A percentile compares a stretch with the other conserved stretches of the same genome.
phyloP scores from a whole-genome alignment of 2,329 filamentous ascomycete genomes.

The Cladophialophora chaetospira region DNA sequence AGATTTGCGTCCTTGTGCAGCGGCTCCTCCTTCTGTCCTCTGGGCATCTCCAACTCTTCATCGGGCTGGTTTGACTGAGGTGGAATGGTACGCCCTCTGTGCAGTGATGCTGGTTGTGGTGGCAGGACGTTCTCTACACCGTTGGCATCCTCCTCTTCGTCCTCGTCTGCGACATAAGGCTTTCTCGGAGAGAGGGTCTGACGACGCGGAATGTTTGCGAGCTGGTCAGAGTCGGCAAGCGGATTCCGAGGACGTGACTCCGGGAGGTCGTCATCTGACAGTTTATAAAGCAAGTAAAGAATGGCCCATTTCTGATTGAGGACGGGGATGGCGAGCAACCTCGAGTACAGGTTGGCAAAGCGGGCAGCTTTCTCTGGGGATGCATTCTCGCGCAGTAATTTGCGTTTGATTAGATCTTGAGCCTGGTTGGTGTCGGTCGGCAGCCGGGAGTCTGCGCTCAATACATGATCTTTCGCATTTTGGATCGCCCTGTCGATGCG shows the following conservation, averaged over 20 bases:
- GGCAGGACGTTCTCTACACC: neutral
- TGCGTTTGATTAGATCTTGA: conserved; percentile 86
- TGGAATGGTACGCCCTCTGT: conserved; percentile 3
- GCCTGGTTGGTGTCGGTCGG: conserved; percentile 74
- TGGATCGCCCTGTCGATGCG: conserved; percentile 65
- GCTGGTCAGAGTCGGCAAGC: conserved; percentile 45
- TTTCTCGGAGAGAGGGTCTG: conserved; percentile 16
- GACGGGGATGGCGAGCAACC: conserved; percentile 85
- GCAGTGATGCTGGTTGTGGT: neutral
- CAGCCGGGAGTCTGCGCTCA: conserved; percentile 34
- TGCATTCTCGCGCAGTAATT: conserved; percentile 75
- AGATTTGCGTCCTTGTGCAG: neutral
- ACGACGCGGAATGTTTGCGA: conserved; percentile 28
- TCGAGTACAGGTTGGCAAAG: conserved; percentile 88
- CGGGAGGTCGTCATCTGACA: conserved; percentile 66
- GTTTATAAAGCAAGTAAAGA: conserved; percentile 82
- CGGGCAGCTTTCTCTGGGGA: conserved; percentile 73
- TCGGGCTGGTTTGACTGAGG: conserved; percentile 5
- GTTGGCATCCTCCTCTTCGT: conserved; percentile 12
- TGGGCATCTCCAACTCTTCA: conserved; percentile 1
- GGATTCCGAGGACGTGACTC: conserved; percentile 47
- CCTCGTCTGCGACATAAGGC: conserved; percentile 16
- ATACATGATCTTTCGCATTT: conserved; percentile 52
- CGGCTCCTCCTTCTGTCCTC: conserved; percentile 8
- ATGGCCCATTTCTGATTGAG: conserved; percentile 97